Base-by-base conservation (phyloP, 805 yeast species). In the Cyberlindnera suaveolens region DNA sequence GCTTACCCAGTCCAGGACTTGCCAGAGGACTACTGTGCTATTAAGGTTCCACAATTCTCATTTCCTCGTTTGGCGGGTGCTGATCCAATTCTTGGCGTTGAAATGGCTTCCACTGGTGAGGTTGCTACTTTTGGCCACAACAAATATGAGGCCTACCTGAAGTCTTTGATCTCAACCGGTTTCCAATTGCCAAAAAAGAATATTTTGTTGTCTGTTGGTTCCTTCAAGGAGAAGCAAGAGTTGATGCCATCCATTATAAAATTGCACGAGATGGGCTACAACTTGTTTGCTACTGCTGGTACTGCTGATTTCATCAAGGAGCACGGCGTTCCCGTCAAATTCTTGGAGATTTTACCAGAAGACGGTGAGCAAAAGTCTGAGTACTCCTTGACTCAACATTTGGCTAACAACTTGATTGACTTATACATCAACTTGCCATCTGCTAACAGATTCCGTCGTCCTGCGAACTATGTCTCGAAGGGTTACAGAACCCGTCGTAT, bases 101-200 rank as follows among this genome's bases (percentile, higher is more conserved):
- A 91, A 70, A 91, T 91, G 98, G 96, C 98, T 16, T 91, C 97
- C 27, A 91, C 98, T 49, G 98, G 98, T 75, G 98, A 89, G 67
- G 97, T 90, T 61, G 99, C 99, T 39, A 79, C 95, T 50, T 91
- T 93, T 62, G 99, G 99, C 60, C 88, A 77, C 61, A 83, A 90
- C 74, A 91, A 91, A 68, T 90, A 89, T 62, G 99, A 95, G 71
- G 99, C 99, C 18, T 93, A 93, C 71, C 68, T 93, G 69, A 95
- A 93, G 71, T 85, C 97, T 27, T 75, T 93, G 66, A 74, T 93
- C 46, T 88, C 99, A 13, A 89, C 97, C 43, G 99, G 99, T 16
- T 89, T 93, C 80, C 82, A 80, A 60, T 70, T 91, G 50, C 99
- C 99, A 57, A 86, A 86, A 79, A 90, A 89, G 74, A 93, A 93